phyloP scores from a whole-genome alignment of 805 yeast genomes.

The Debaryomyces prosopidis region DNA sequence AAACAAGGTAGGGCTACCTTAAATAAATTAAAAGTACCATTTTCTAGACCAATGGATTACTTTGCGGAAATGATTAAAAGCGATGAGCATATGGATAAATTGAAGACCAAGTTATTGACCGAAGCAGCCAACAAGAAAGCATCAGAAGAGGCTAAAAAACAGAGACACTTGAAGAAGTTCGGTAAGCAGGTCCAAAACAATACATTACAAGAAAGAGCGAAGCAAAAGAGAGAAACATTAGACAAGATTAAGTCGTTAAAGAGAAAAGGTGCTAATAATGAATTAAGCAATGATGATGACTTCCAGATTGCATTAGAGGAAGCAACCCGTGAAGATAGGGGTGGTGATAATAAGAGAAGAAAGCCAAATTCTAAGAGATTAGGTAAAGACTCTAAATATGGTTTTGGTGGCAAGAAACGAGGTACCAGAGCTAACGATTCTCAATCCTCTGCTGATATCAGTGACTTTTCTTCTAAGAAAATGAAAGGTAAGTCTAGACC shows the following conservation, averaged over 20 bases:
- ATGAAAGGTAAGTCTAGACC: constrained; percentile 50
- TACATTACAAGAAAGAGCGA: constrained; percentile 88
- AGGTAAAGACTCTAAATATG: constrained; percentile 74
- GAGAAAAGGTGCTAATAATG: constrained; percentile 81
- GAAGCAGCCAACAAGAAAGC: constrained; percentile 87
- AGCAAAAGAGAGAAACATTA: constrained; percentile 86
- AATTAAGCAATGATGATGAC: constrained; percentile 64
- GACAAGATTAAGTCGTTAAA: constrained; percentile 89
- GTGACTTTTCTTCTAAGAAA: constrained; percentile 54
- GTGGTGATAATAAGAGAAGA: constrained; percentile 44
- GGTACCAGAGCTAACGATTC: constrained; percentile 73
- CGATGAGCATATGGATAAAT: constrained; percentile 96
- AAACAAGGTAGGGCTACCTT: constrained; percentile 66
- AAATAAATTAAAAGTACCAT: constrained; percentile 74
- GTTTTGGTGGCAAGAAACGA: constrained; percentile 77
- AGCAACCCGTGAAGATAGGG: constrained; percentile 60
- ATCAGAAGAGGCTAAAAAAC: constrained; percentile 89
- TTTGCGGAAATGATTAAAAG: constrained; percentile 98
- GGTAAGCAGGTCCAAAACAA: constrained; percentile 97
- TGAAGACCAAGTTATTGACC: constrained; percentile 74
- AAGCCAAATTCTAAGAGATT: constrained; percentile 65
- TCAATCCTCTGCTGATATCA: constrained; percentile 65
- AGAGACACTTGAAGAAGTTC: constrained; percentile 91
- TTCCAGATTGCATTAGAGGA: constrained; percentile 93
- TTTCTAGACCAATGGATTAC: constrained; percentile 90